Evolutionary conservation across 2,329 filamentous ascomycete genomes (phyloP).

Genomic region (Berkeleyomyces basicola): DNA sequence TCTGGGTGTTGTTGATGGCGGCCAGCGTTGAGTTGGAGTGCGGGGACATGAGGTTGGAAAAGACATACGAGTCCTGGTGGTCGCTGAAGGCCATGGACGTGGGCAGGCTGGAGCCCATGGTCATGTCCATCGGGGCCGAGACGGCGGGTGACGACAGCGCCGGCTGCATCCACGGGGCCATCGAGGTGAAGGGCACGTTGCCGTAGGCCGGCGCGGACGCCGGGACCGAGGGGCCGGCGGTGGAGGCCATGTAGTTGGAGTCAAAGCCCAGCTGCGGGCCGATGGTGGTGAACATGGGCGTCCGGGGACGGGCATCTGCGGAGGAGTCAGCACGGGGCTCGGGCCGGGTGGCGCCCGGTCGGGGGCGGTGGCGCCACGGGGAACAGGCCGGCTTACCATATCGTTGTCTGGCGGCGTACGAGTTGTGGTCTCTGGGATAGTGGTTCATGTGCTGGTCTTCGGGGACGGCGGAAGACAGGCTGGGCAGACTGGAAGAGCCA

Average conservation of each 20-base stretch:
- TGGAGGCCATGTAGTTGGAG: not conserved
- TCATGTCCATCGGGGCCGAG: not conserved
- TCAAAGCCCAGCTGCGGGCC: not conserved
- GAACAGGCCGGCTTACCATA: not conserved
- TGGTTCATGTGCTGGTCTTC: not conserved
- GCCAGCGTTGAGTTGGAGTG: not conserved
- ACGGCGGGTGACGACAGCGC: not conserved
- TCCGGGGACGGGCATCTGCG: not conserved
- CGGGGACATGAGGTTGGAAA: not conserved
- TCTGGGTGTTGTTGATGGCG: not conserved
- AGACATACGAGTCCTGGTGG: not conserved
- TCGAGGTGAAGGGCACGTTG: not conserved
- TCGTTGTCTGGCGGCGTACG: not conserved
- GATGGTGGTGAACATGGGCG: not conserved
- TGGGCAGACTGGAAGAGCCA: not conserved
- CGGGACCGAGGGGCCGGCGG: not conserved
- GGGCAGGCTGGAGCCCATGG: not conserved
- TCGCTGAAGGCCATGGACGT: conserved; percentile 1
- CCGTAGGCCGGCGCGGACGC: not conserved
- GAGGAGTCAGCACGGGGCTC: not conserved
- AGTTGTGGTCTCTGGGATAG: not conserved
- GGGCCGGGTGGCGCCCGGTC: too few species aligned
- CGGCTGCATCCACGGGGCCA: not conserved
- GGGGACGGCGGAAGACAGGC: not conserved
- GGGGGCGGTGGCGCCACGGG: not conserved